Conservation (phyloP, 306 rosid species). For the Rosa chinensis region DNA sequence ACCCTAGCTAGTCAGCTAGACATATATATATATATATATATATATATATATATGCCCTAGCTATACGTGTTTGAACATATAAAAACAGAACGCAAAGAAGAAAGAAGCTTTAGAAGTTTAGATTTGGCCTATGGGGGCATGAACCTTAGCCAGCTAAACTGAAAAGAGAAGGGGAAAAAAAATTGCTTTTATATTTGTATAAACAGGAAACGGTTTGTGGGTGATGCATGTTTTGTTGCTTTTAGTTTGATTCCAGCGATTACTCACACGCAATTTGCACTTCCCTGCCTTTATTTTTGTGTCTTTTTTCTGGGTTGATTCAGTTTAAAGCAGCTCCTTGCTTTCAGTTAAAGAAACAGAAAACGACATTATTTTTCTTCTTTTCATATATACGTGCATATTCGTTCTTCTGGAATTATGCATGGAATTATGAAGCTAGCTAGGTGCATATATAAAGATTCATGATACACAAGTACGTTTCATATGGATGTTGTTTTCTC, state of each 20-base stretch:
- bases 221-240: background rate
- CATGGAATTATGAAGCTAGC: background rate
- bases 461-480: background rate
- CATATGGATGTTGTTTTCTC: background rate
- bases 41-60: background rate
- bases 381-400: background rate
- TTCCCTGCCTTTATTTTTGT: background rate
- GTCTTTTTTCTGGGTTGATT: slow-evolving; percentile 8
- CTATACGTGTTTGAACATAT: background rate
- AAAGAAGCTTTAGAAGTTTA: background rate
- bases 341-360: slow-evolving; percentile 7
- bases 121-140: background rate
- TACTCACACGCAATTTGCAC: slow-evolving; percentile 36
- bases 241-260: slow-evolving; percentile 18
- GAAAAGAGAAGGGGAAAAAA: background rate
- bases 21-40: background rate
- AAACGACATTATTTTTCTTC: slow-evolving; percentile 6
- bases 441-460: background rate
- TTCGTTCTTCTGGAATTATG: background rate
- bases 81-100: background rate
- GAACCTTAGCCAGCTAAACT: background rate
- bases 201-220: slow-evolving; percentile 20
- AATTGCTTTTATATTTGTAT: background rate
- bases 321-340: slow-evolving; percentile 11
- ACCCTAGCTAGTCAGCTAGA: background rate